phyloP scores from a whole-genome alignment of 768 basidiomycete genomes.

The Amanita brunnescens region DNA sequence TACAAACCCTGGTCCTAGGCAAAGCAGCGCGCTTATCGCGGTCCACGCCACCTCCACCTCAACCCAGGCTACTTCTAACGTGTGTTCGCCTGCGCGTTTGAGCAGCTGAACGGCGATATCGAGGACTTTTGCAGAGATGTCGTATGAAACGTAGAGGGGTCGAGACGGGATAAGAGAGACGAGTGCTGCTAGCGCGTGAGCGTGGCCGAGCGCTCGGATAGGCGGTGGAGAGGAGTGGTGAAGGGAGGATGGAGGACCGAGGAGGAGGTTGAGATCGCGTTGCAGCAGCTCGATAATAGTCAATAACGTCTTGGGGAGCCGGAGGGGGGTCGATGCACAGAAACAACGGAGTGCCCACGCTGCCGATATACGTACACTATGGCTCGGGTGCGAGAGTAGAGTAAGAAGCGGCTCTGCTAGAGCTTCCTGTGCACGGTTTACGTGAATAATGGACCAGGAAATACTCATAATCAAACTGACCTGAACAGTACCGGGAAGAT shows the following conservation, averaged over 20 bases:
- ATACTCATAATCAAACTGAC: slow-evolving; percentile 23
- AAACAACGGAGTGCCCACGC: slow-evolving; percentile 87
- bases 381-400: slow-evolving; percentile 79
- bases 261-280: slow-evolving; percentile 67
- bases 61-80: slow-evolving; percentile 68
- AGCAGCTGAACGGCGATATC: slow-evolving; percentile 87
- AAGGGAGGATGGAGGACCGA: slow-evolving; percentile 50
- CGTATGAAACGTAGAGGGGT: slow-evolving; percentile 91
- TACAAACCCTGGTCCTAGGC: slow-evolving; percentile 89
- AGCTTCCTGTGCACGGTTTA: slow-evolving; percentile 48
- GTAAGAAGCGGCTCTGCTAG: slow-evolving; percentile 79
- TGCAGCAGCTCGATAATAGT: slow-evolving; percentile 75
- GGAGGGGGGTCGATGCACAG: slow-evolving; percentile 82
- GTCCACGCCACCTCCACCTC: slow-evolving; percentile 96
- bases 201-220: slow-evolving; percentile 69
- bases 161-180: slow-evolving; percentile 80
- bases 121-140: slow-evolving; percentile 83
- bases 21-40: slow-evolving; percentile 82
- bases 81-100: slow-evolving; percentile 87
- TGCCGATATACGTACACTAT: slow-evolving; percentile 78
- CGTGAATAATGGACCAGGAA: not conserved
- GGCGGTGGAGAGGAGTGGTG: slow-evolving; percentile 2
- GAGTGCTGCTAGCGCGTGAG: slow-evolving; percentile 83
- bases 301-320: slow-evolving; percentile 72
- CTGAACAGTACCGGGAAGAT: slow-evolving; percentile 85